A percentile compares a stretch with the other conserved stretches of the same genome.
Conservation (phyloP, 768 basidiomycete species). For the Glaciozyma antarctica region DNA sequence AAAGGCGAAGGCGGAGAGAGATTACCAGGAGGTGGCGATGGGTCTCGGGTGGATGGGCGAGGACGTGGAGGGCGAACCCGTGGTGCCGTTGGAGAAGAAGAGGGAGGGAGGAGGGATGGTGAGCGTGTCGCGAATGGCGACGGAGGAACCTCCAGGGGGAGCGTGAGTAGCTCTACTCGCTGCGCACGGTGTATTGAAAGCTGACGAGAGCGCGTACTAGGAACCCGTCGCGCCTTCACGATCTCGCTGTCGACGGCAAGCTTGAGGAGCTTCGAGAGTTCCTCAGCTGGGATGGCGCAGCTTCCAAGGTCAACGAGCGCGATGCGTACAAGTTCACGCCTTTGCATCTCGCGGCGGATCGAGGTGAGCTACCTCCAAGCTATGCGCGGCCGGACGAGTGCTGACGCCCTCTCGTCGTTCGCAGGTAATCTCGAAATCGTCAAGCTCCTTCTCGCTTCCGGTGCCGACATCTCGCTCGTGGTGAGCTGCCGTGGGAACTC, state of each 20-base stretch:
- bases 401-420: neutral
- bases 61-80: neutral
- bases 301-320: constrained; percentile 11
- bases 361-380: constrained; percentile 12
- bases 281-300: constrained; percentile 2
- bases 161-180: constrained; percentile 7
- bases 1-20: neutral
- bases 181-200: too few relatives aligned
- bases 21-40: neutral
- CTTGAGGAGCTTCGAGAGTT: constrained; percentile 1
- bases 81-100: neutral
- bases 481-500: neutral
- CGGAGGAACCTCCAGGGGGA: constrained; percentile 13
- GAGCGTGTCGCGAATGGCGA: constrained; percentile 8
- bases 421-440: constrained; percentile 8
- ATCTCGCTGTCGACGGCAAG: constrained; percentile 18
- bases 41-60: neutral
- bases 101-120: constrained; percentile 18
- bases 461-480: constrained; percentile 1
- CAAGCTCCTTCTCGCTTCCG: constrained; percentile 4
- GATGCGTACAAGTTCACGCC: constrained; percentile 23
- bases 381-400: too few relatives aligned
- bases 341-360: constrained; percentile 21
- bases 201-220: neutral
- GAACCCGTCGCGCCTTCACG: constrained; percentile 13